A percentile compares a stretch with the other conserved stretches of the same genome.
Evolutionary conservation across 257 asterid species (phyloP).

Genomic region (Solanum pennellii): DNA sequence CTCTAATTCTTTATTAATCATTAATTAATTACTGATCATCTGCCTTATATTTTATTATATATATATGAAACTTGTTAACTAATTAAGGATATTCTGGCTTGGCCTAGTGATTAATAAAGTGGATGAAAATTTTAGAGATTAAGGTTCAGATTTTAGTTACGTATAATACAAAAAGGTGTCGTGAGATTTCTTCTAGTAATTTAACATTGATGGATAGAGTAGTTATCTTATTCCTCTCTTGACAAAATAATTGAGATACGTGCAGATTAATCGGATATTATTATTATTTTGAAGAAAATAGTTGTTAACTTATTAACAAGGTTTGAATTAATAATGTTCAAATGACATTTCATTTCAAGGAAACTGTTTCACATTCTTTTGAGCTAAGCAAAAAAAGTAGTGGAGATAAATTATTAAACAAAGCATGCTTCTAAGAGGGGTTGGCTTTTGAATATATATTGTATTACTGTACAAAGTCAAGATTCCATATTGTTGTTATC

Average conservation of each 20-base stretch:
- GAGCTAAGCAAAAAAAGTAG: neutral
- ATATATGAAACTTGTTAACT: neutral
- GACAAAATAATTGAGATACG: neutral
- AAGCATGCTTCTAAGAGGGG: neutral
- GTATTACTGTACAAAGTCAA: neutral
- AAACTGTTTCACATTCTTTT: neutral
- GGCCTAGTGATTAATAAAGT: neutral
- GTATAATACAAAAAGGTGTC: neutral
- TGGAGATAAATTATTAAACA: neutral
- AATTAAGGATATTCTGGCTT: neutral
- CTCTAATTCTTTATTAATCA: neutral
- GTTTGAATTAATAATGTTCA: neutral
- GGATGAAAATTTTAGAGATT: neutral
- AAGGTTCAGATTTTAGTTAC: neutral
- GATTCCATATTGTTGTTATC: neutral
- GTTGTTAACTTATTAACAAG: neutral
- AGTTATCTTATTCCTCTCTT: neutral
- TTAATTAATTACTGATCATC: neutral
- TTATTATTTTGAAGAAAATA: neutral
- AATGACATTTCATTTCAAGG: neutral
- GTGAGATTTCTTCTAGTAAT: neutral
- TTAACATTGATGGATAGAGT: neutral
- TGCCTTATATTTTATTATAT: neutral
- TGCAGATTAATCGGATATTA: neutral
- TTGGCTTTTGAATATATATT: neutral